phyloP scores from a whole-genome alignment of 371 early-diverging fungal species.

The Syncephalastrum racemosum region DNA sequence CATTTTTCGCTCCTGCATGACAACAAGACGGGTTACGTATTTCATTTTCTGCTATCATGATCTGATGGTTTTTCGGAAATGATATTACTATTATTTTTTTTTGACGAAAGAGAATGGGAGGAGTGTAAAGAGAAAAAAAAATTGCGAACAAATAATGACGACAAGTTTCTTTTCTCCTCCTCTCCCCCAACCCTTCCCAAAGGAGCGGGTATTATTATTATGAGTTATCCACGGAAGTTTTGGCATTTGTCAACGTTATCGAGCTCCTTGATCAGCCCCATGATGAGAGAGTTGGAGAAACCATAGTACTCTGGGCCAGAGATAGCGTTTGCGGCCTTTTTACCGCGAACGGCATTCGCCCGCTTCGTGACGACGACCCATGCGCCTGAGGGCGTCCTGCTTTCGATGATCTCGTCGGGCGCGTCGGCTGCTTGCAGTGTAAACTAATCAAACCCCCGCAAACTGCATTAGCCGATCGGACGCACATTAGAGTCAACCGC shows the following conservation, averaged over 20 bases:
- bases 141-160: too few species aligned
- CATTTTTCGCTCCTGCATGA: too few species aligned
- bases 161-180: too few species aligned
- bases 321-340: constrained; percentile 73
- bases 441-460: constrained; percentile 46
- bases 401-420: constrained; percentile 60
- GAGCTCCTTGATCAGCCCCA: constrained; percentile 83
- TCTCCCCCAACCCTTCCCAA: too few species aligned
- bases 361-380: constrained; percentile 83
- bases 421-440: constrained; percentile 73
- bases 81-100: too few species aligned
- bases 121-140: too few species aligned
- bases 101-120: too few species aligned
- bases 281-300: constrained; percentile 85
- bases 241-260: constrained; percentile 69
- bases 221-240: constrained; percentile 12
- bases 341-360: constrained; percentile 72
- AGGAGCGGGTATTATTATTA: too few species aligned
- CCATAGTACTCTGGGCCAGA: constrained; percentile 94
- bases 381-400: constrained; percentile 81
- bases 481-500: not conserved
- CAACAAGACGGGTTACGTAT: too few species aligned
- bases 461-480: constrained; percentile 2
- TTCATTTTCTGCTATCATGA: too few species aligned
- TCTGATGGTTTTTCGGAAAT: too few species aligned